Conservation (phyloP, 2,329 filamentous ascomycete species). For the Leptodontidium sp. region DNA sequence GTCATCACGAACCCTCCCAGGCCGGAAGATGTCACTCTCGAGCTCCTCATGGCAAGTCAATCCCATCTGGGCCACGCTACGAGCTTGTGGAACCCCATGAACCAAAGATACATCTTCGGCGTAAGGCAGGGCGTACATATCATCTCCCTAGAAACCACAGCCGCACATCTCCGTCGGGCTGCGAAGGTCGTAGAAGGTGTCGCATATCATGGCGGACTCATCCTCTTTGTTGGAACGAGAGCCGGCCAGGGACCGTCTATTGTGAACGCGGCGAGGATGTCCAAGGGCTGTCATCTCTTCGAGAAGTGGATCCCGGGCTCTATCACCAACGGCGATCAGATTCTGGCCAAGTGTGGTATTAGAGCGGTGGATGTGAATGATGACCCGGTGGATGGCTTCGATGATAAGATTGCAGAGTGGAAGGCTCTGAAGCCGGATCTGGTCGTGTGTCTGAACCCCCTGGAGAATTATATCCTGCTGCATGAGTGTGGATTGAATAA, state of each 20-base stretch:
- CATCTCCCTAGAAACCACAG: slow-evolving; percentile 88
- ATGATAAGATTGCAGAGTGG: slow-evolving; percentile 67
- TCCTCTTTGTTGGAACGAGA: slow-evolving; percentile 90
- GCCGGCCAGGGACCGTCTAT: slow-evolving; percentile 82
- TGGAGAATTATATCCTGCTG: slow-evolving; percentile 90
- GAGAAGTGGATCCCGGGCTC: slow-evolving; percentile 91
- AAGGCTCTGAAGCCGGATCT: slow-evolving; percentile 83
- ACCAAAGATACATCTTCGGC: slow-evolving; percentile 93
- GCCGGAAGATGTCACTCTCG: slow-evolving; percentile 84
- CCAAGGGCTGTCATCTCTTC: slow-evolving; percentile 86
- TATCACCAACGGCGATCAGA: slow-evolving; percentile 92
- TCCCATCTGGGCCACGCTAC: slow-evolving; percentile 90
- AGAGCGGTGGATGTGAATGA: slow-evolving; percentile 84
- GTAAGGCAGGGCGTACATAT: slow-evolving; percentile 89
- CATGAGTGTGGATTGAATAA: slow-evolving; percentile 90
- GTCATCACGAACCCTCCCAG: slow-evolving; percentile 76
- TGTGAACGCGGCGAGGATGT: slow-evolving; percentile 79
- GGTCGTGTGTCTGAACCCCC: slow-evolving; percentile 89
- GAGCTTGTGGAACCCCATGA: slow-evolving; percentile 92
- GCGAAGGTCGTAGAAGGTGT: slow-evolving; percentile 93
- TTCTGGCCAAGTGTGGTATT: slow-evolving; percentile 73
- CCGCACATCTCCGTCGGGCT: slow-evolving; percentile 88
- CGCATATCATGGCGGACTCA: slow-evolving; percentile 79
- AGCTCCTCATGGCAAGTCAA: slow-evolving; percentile 88
- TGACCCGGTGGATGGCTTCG: slow-evolving; percentile 65